Base-by-base conservation (phyloP, 2,329 filamentous ascomycete species). In the Arthrocladium fulminans region DNA sequence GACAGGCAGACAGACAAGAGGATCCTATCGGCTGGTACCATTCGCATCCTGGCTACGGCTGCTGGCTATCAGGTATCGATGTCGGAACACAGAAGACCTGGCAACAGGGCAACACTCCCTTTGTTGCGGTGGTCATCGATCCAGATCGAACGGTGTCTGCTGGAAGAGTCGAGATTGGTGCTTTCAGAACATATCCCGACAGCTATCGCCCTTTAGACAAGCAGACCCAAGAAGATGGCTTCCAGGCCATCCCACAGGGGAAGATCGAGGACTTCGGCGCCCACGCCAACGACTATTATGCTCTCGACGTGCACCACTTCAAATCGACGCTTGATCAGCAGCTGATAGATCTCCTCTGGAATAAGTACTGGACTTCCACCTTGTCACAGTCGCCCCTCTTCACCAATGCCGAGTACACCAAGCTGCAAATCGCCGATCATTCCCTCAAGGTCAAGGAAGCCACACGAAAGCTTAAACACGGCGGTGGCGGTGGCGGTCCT, bases 1-100 rank as follows among this genome's bases (percentile, higher is more conserved):
- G 90, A 51, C 81, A 89, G 55, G 65, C 59, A 32, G 61, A 86
- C 72, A 77, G 88, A 65, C 73, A 89, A 48, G 73, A 83, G 64
- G 97, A 98, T 65, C 86, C 87, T 0, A 85, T 98, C 13, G 92
- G 92, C 15, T 98, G 92, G 92, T 98, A 98, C 67, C 92, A 98
- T 69, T 90, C 84, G 58, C 92, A 98, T 65, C 92, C 92, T 0
- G 92, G 92, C 22, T 98, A 98, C 65, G 92, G 92, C 38, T 98
- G 92, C 74, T 98, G 92, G 92, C 77, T 98, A 22, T 89, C 84
- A 30, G 92, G 92, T 50, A 97, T 98, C 67, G 92, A 98, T 64
- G 92, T 98, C 45, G 76, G 76, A 47, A 98, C 92, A 2, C 85
- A 98, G 66, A 75, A 78, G 57, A 81, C 84, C 61, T 88, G 96